Evolutionary conservation across 2,329 filamentous ascomycete species (phyloP), one percentile per base, ranked within the genome.

Genomic region (Alternaria panax): DNA sequence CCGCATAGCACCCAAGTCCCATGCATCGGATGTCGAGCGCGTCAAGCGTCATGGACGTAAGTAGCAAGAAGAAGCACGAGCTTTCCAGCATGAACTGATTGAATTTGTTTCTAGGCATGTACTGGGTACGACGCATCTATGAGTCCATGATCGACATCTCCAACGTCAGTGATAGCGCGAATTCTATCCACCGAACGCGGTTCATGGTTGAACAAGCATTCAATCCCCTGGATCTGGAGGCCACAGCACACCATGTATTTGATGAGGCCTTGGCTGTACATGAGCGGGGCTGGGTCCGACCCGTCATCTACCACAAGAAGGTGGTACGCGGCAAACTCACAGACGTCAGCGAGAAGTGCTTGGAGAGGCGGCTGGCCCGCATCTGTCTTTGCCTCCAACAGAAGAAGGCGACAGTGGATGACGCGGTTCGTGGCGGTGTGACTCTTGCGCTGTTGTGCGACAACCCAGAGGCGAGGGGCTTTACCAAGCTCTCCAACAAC

Each of bases 51-150:
- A 58, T 32, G 70, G 71, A 14, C 70, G 72, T 65, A 63, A 55
- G 64, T 63, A 8, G 22, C 38, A 12, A 12, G 6, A 3, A 16
- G 4, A 16, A 36, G 8, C 28, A 32, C 9, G 27, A 38, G 8
- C 25, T 8, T 25, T 9, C 42, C 30, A 32, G 25, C 4, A 22
- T 25, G 28, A 20, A 30, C 57, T 65, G 43, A 65, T 27, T 38
- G 27, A 27, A 45, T 28, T 18, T n/a, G 0, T 12, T 27, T 25
- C 27, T 25, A 66, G 64, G 64, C n/a, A 54, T 60, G 8, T 72
- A 71, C 66, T 76, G 74, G 74, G 72, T 74, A 5, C 58, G 58
- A n/a, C 65, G 66, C 11, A 64, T 76, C 53, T 75, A 72, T 62
- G 58, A 73, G 2, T 54, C 73, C 47, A 75, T 76, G 62, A 70